Evolutionary conservation across 2,329 filamentous ascomycete species (phyloP), one percentile per base, ranked within the genome.

Genomic region (Ophiostoma perfectum): DNA sequence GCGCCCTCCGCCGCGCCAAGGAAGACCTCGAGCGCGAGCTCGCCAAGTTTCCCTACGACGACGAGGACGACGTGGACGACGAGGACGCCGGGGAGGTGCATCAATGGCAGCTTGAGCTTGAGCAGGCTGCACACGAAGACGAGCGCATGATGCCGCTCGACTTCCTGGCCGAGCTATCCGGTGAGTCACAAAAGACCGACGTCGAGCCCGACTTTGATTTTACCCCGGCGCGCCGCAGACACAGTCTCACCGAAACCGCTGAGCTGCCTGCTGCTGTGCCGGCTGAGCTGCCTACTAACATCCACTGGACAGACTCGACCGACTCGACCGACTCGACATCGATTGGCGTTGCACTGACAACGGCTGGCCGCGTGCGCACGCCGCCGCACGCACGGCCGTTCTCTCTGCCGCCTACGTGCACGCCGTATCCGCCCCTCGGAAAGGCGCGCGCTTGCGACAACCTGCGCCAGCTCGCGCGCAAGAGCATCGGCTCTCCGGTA

Each of bases 401-500:
- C n/a, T 60, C 55, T 12, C 18, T 60, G 55, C 55, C 55, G 27
- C n/a, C 55, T 18, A 36, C 27, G 27, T 27, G 27, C 27, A 2
- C 27, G 27, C 27, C 27, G 27, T 27, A 27, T 27, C 27, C 27
- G 27, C 27, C 27, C 27, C 7, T 3, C 18, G 7, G 3, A 12
- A 27, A 27, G 2, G 8, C 8, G 8, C 49, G 27, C 49, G 8
- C 18, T 18, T 27, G 11, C 5, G 27, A 60, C 5, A 16, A 18
- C 9, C 58, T n/a, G 38, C 38, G 58, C 14, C 36, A 5, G 12
- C 14, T 42, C 38, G 12, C 14, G 16, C 58, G 58, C 58, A 62
- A 62, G 58, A 62, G 58, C 38, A 41, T 62, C 7, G 58, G 58
- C 36, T 62, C 58, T n/a, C 58, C 38, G 58, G 58, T 38, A 41